Conservation (phyloP, 108 stramenopile species). For the Chaetoceros tenuissimus region DNA sequence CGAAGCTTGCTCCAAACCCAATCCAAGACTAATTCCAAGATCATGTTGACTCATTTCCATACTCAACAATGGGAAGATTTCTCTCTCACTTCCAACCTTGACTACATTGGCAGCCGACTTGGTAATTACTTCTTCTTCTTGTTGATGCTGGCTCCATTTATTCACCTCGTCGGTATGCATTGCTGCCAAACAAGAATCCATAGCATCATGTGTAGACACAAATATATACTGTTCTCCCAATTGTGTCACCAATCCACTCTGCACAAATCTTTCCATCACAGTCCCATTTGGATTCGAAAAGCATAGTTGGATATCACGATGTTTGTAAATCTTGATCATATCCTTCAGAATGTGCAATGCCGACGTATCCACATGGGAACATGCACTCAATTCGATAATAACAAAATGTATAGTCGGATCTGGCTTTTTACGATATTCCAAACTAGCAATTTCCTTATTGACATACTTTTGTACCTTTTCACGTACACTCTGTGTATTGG, state of each 20-base stretch:
- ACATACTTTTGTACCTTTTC: constrained; percentile 29
- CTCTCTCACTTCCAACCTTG: no score
- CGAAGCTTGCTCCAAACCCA: no score
- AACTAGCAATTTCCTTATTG: constrained; percentile 4
- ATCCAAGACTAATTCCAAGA: no score
- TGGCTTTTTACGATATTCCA: neutral
- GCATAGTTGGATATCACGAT: constrained; percentile 21
- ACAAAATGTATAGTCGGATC: constrained; percentile 15
- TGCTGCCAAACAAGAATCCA: constrained; percentile 25
- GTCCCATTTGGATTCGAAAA: constrained; percentile 24
- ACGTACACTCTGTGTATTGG: constrained; percentile 40
- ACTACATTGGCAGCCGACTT: no score
- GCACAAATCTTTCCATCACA: constrained; percentile 23
- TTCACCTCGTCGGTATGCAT: constrained; percentile 12
- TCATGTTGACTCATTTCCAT: no score
- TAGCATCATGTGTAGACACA: constrained; percentile 31
- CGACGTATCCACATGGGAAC: constrained; percentile 35
- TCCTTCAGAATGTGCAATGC: constrained; percentile 37
- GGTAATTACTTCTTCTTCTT: no score
- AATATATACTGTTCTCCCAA: constrained; percentile 31
- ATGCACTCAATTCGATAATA: constrained; percentile 38
- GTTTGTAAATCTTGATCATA: constrained; percentile 18
- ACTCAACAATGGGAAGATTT: no score
- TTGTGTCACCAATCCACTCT: constrained; percentile 18
- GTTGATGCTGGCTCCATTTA: no score